Evolutionary conservation across 495 filamentous ascomycete genomes (phyloP).

Genomic region (Lichina pygmaea): DNA sequence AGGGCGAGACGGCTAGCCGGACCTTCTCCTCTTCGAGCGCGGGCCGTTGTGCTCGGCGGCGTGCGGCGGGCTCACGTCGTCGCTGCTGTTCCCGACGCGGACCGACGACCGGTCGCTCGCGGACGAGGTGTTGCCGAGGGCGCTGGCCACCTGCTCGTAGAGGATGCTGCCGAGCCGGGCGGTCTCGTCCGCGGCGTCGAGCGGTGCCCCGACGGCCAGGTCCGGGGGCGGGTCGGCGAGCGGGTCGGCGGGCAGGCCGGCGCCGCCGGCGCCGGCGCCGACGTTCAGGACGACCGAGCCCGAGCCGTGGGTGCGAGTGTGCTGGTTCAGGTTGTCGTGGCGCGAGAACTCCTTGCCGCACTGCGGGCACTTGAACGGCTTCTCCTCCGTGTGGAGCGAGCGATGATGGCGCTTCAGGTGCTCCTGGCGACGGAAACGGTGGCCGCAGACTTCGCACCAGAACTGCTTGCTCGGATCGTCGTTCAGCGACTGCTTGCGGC

Average conservation of each 20-base stretch:
- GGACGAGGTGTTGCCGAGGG: no score
- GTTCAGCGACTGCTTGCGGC: constrained; percentile 93
- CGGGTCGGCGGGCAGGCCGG: no score
- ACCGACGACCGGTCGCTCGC: no score
- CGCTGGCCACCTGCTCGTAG: no score
- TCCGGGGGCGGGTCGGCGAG: no score
- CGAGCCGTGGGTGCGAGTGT: constrained; percentile 77
- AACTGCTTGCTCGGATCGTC: constrained; percentile 98
- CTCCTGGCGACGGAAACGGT: constrained; percentile 94
- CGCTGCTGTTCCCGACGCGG: no score
- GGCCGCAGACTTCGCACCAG: constrained; percentile 80
- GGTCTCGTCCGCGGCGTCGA: no score
- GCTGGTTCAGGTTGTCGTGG: constrained; percentile 89
- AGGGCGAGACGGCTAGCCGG: background rate
- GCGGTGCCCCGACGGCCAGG: no score
- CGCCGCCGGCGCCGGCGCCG: background rate
- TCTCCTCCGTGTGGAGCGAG: constrained; percentile 92
- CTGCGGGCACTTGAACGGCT: constrained; percentile 91
- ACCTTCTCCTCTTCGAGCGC: no score
- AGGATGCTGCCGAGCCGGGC: no score
- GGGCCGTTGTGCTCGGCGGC: no score
- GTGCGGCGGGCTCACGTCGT: no score
- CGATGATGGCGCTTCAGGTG: constrained; percentile 98
- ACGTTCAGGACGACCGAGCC: constrained; percentile 77
- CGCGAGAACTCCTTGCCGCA: constrained; percentile 99